A percentile compares a stretch with the other conserved stretches of the same genome.
phyloP scores from a whole-genome alignment of 1,139 yeast genomes.

The Lodderomyces oxycetoniae region DNA sequence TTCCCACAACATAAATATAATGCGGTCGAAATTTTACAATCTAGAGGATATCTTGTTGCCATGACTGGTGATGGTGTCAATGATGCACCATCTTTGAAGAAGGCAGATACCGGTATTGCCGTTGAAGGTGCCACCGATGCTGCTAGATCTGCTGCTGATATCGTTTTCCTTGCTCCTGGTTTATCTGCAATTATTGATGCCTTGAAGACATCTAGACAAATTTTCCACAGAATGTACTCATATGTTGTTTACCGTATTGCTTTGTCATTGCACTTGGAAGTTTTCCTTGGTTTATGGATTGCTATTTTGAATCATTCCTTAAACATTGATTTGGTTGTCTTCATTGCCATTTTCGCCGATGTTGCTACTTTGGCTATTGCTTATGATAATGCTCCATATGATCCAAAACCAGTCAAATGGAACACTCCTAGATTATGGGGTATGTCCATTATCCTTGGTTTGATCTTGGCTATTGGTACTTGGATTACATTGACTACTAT shows the following conservation, averaged over 20 bases:
- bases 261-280: constrained; percentile 85
- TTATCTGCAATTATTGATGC: constrained; percentile 93
- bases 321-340: constrained; percentile 82
- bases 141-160: constrained; percentile 95
- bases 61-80: constrained; percentile 99
- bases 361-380: constrained; percentile 95
- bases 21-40: constrained; percentile 85
- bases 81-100: constrained; percentile 94
- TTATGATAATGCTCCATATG: constrained; percentile 96
- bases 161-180: constrained; percentile 95
- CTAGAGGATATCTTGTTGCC: constrained; percentile 93
- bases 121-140: constrained; percentile 97
- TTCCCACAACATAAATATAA: constrained; percentile 96
- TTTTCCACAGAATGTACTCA: constrained; percentile 98
- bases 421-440: constrained; percentile 97
- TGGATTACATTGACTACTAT: constrained; percentile 90
- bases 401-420: constrained; percentile 97
- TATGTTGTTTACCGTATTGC: constrained; percentile 96
- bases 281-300: constrained; percentile 91
- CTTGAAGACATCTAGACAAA: constrained; percentile 89
- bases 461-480: constrained; percentile 79
- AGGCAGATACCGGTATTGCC: constrained; percentile 96
- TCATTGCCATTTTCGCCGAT: constrained; percentile 93
- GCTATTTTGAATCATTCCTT: constrained; percentile 82
- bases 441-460: constrained; percentile 83